Percentiles rank a stretch among this genome's conserved stretches.
Evolutionary conservation across 2,329 filamentous ascomycete genomes (phyloP).

Genomic region (Aureobasidium sp.): DNA sequence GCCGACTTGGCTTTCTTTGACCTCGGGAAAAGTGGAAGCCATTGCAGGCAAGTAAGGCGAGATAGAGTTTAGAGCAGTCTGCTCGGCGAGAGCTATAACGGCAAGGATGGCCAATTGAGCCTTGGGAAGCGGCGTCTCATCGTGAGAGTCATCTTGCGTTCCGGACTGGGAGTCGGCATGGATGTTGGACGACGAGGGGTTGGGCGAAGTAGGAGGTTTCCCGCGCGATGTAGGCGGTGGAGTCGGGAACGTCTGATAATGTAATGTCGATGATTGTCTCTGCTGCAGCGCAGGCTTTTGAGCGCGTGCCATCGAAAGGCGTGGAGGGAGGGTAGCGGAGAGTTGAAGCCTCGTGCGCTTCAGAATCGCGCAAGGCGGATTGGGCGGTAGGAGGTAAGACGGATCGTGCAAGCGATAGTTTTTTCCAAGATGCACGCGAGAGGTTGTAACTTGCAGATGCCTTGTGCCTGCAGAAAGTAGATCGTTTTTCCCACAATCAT

Average conservation of each 20-base stretch:
- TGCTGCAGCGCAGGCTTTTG: conserved; percentile 10
- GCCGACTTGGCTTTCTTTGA: conserved; percentile 64
- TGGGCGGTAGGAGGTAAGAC: background rate
- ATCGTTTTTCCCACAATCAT: background rate
- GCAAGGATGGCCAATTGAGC: conserved; percentile 79
- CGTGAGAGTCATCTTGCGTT: conserved; percentile 31
- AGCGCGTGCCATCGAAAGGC: conserved; percentile 4
- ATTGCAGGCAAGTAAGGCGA: conserved; percentile 91
- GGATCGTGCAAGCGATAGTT: background rate
- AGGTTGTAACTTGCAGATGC: background rate
- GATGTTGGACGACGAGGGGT: conserved; percentile 16
- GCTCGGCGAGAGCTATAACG: conserved; percentile 82
- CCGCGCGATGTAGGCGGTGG: conserved; percentile 48
- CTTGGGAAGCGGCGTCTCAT: conserved; percentile 69
- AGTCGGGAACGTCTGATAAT: conserved; percentile 78
- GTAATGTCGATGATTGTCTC: conserved; percentile 47
- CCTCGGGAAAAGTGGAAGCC: conserved; percentile 76
- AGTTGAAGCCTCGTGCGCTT: background rate
- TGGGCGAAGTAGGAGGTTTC: conserved; percentile 46
- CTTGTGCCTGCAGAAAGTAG: conserved; percentile 4
- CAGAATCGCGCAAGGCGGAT: background rate
- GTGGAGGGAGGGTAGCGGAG: background rate
- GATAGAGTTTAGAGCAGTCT: conserved; percentile 95
- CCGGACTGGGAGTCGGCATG: conserved; percentile 28
- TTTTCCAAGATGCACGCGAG: background rate